Conservation (phyloP, 2,329 filamentous ascomycete genomes). For the Colletotrichum truncatum region DNA sequence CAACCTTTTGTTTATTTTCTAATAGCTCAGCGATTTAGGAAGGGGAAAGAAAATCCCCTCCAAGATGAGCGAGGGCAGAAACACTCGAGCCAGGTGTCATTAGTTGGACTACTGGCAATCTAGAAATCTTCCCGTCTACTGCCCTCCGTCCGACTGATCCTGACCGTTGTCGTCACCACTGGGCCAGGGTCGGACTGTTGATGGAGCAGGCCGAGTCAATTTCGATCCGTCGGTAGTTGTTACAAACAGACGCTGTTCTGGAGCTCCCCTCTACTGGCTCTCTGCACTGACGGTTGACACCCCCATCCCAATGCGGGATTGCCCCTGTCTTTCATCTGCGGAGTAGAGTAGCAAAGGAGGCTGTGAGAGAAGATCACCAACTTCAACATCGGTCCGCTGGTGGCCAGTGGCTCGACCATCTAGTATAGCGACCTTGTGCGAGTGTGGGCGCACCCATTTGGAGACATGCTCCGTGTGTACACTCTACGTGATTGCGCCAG, state of each 20-base stretch:
- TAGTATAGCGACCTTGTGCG: no score
- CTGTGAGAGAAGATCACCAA: slow-evolving; percentile 23
- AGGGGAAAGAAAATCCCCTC: no score
- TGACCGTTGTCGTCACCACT: slow-evolving; percentile 19
- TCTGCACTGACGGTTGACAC: not conserved
- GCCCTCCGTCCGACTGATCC: not conserved
- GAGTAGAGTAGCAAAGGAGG: slow-evolving; percentile 18
- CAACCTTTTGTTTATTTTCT: slow-evolving; percentile 10
- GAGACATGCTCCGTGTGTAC: not conserved
- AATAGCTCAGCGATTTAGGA: no score
- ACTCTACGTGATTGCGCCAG: not conserved
- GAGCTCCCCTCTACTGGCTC: slow-evolving; percentile 1
- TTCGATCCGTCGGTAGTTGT: slow-evolving; percentile 26
- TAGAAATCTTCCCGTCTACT: slow-evolving; percentile 7
- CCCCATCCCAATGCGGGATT: slow-evolving; percentile 18
- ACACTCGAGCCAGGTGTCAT: slow-evolving; percentile 7
- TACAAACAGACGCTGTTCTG: slow-evolving; percentile 20
- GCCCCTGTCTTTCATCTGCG: slow-evolving; percentile 19
- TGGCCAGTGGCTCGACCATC: no score
- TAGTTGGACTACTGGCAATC: slow-evolving; percentile 7
- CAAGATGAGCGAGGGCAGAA: not conserved
- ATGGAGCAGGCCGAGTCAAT: slow-evolving; percentile 17
- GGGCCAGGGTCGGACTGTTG: not conserved
- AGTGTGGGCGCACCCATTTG: no score
- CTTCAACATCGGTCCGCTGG: not conserved